Percentiles rank a stretch among this genome's conserved stretches.
Conservation (phyloP, 441 rosid species). For the Theobroma grandiflorum region DNA sequence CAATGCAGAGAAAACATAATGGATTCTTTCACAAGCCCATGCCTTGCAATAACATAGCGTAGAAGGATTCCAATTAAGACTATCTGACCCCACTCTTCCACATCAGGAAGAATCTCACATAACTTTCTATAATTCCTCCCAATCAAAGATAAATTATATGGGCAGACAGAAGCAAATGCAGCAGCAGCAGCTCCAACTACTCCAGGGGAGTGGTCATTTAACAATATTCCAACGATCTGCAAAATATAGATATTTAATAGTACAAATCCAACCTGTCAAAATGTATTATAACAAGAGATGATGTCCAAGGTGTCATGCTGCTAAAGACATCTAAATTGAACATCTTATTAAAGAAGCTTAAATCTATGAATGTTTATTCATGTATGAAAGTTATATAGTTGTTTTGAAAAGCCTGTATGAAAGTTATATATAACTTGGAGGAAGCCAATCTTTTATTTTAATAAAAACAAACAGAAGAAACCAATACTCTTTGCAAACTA, state of each 20-base stretch:
- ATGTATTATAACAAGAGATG: slow-evolving; percentile 12
- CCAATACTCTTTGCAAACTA: background rate
- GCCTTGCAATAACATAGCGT: slow-evolving; percentile 81
- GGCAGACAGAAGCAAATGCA: slow-evolving; percentile 87
- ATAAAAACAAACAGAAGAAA: background rate
- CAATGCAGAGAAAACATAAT: slow-evolving; percentile 72
- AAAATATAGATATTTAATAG: slow-evolving; percentile 29
- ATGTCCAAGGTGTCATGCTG: background rate
- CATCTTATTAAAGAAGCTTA: background rate
- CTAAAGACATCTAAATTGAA: background rate
- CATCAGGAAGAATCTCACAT: slow-evolving; percentile 95
- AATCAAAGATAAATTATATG: slow-evolving; percentile 75
- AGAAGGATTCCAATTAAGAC: slow-evolving; percentile 77
- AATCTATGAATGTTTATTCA: background rate
- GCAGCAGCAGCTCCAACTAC: slow-evolving; percentile 98
- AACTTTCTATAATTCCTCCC: slow-evolving; percentile 73
- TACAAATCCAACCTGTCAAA: slow-evolving; percentile 16
- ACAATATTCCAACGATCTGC: slow-evolving; percentile 86
- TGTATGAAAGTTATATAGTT: background rate
- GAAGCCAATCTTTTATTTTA: background rate
- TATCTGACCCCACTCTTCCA: slow-evolving; percentile 99
- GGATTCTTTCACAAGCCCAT: slow-evolving; percentile 91
- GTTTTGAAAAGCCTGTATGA: no score
- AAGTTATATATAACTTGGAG: background rate
- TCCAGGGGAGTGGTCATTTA: slow-evolving; percentile 85